Evolutionary conservation across 2,329 filamentous ascomycete species (phyloP).

Genomic region (Dothideomycetidae sp.): DNA sequence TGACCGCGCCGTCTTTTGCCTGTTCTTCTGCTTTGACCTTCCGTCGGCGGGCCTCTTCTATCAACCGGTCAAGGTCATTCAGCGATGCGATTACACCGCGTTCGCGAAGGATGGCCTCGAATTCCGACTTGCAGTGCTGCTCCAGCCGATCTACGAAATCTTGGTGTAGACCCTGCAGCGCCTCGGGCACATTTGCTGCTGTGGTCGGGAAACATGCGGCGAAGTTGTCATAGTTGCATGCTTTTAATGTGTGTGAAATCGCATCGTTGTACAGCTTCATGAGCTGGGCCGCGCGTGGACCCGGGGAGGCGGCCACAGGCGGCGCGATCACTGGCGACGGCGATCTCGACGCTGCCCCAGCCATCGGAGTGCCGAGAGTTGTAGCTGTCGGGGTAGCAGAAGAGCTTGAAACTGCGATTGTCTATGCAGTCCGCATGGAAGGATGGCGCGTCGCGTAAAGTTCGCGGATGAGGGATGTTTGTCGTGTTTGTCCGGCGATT

Average conservation of each 20-base stretch:
- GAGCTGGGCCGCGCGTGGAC: conserved; percentile 45
- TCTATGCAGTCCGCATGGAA: too few species aligned
- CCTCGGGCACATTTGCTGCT: conserved; percentile 41
- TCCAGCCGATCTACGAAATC: conserved; percentile 46
- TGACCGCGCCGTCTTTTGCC: conserved; percentile 23
- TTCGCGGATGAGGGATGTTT: too few species aligned
- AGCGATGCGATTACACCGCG: conserved; percentile 42
- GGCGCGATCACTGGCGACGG: conserved; percentile 40
- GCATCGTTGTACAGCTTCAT: conserved; percentile 47
- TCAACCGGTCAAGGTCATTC: conserved; percentile 46
- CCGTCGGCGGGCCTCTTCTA: conserved; percentile 42
- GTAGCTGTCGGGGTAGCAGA: background rate
- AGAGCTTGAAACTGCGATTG: background rate
- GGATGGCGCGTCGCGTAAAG: background rate
- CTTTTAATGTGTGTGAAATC: conserved; percentile 44
- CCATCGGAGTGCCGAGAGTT: conserved; percentile 6
- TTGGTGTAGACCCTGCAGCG: conserved; percentile 41
- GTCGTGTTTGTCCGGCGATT: background rate
- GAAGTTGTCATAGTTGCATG: conserved; percentile 48
- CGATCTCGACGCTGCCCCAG: conserved; percentile 18
- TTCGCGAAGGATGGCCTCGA: conserved; percentile 45
- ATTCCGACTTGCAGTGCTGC: conserved; percentile 41
- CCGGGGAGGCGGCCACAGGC: conserved; percentile 40
- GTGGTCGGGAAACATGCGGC: conserved; percentile 50
- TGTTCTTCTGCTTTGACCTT: conserved; percentile 31